Conservation (phyloP, 768 basidiomycete genomes). For the Hirschioporus abietinus region DNA sequence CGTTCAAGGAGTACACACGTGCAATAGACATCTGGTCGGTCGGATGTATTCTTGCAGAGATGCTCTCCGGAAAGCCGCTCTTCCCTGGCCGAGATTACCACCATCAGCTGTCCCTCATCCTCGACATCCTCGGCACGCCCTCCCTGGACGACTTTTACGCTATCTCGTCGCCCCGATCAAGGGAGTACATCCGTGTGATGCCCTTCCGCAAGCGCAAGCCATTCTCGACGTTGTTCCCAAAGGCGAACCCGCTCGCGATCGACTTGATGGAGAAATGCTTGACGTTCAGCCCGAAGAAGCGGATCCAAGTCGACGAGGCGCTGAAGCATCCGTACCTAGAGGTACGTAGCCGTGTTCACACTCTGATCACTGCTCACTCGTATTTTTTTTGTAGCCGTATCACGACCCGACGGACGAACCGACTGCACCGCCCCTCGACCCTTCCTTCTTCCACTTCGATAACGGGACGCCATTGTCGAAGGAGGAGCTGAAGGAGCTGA, state of each 20-base stretch:
- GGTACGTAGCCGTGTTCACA: constrained; percentile 34
- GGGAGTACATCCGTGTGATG: constrained; percentile 85
- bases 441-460: constrained; percentile 82
- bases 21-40: constrained; percentile 88
- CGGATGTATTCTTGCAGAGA: constrained; percentile 85
- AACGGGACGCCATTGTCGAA: constrained; percentile 59
- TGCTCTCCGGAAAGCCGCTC: constrained; percentile 85
- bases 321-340: constrained; percentile 86
- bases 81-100: constrained; percentile 98
- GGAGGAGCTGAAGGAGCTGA: constrained; percentile 55
- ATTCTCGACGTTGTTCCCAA: constrained; percentile 65
- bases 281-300: constrained; percentile 80
- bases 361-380: constrained; percentile 2
- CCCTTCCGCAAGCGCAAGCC: constrained; percentile 80
- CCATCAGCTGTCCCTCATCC: constrained; percentile 87
- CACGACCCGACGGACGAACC: constrained; percentile 91
- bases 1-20: constrained; percentile 91
- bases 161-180: constrained; percentile 71
- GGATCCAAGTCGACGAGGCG: constrained; percentile 85
- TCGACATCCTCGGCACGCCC: constrained; percentile 90
- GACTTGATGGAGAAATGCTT: constrained; percentile 78
- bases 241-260: constrained; percentile 69
- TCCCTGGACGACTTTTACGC: constrained; percentile 94
- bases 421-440: constrained; percentile 65
- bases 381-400: constrained; percentile 50